Evolutionary conservation across 306 rosid genomes (phyloP).

Genomic region (Pyrus betulifolia): DNA sequence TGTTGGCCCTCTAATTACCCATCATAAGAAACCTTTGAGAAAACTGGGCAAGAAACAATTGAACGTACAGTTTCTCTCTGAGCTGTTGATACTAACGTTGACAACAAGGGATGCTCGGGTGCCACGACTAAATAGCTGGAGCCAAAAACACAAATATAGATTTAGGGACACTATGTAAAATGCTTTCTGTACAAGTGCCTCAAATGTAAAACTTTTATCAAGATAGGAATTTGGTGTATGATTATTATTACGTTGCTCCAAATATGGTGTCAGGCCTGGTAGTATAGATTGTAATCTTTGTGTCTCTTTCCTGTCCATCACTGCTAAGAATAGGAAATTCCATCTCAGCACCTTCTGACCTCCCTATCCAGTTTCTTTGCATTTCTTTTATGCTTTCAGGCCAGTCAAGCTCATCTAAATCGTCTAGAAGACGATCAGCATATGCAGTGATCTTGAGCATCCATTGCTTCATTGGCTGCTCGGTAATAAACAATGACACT

Average conservation of each 20-base stretch:
- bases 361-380: slow-evolving; percentile 99
- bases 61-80: slow-evolving; percentile 58
- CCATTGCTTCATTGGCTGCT: slow-evolving; percentile 99
- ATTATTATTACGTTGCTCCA: slow-evolving; percentile 92
- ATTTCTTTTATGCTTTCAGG: slow-evolving; percentile 96
- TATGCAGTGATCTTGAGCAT: slow-evolving; percentile 97
- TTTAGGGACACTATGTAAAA: neutral
- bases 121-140: slow-evolving; percentile 86
- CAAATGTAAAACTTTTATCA: slow-evolving; percentile 11
- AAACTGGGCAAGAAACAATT: slow-evolving; percentile 25
- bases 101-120: slow-evolving; percentile 76
- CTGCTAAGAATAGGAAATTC: slow-evolving; percentile 59
- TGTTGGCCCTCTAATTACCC: slow-evolving; percentile 28
- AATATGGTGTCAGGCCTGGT: slow-evolving; percentile 96
- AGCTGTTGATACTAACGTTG: slow-evolving; percentile 42
- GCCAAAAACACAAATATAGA: slow-evolving; percentile 1
- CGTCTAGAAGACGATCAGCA: slow-evolving; percentile 97
- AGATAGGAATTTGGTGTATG: slow-evolving; percentile 24
- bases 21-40: slow-evolving; percentile 25
- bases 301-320: slow-evolving; percentile 62
- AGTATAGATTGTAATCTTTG: slow-evolving; percentile 65
- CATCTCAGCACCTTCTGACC: slow-evolving; percentile 96
- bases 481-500: slow-evolving; percentile 83
- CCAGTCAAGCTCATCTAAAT: slow-evolving; percentile 89
- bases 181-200: neutral